Evolutionary conservation across 352 stramenopile genomes (phyloP), one percentile per base, ranked within the genome.

Genomic region (Aphanomyces astaci): DNA sequence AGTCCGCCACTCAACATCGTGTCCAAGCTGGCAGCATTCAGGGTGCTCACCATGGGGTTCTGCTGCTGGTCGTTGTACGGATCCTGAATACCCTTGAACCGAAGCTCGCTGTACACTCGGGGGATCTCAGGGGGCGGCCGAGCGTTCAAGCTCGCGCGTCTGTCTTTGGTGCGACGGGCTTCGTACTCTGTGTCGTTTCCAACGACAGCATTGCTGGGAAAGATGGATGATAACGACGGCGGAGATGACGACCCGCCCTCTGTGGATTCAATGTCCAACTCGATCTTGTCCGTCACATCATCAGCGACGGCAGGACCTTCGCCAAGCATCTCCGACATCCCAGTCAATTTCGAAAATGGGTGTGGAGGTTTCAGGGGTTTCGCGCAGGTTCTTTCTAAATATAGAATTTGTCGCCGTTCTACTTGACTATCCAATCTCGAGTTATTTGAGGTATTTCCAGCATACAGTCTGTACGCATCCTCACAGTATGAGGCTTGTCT

Each of bases 71-170:
- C 19, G 72, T 78, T 82, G 74, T 92, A 91, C 64, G 80, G 76
- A 69, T 89, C 80, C 64, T 92, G 84, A 33, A 90, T 79, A 66
- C 78, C 86, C 57, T 78, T 76, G 67, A 90, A 92, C 72, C 89
- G 84, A 68, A 88, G 77, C 64, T 80, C 87, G 1, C 71, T 75
- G 73, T 90, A 91, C 31, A 89, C 81, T 9, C 75, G 53, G 9
- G 82, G 82, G 30, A 91, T 82, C 40, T 80, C 72, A 28, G 78
- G 51, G 7, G 51, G 51, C 2, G 51, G 51, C 33, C 4, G 51
- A 13, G 25, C 9, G 13, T 10, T 22, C 51, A 59, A 39, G 51
- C 22, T 59, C 51, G 30, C 30, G 5, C 51, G 51, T 5, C 51
- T 22, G 11, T 39, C n/a, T 1, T 22, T 2, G 19, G 51, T 59